A percentile compares a stretch with the other conserved stretches of the same genome.
Evolutionary conservation across 169 alveolate species (phyloP).

Genomic region (Cryptosporidium baileyi): DNA sequence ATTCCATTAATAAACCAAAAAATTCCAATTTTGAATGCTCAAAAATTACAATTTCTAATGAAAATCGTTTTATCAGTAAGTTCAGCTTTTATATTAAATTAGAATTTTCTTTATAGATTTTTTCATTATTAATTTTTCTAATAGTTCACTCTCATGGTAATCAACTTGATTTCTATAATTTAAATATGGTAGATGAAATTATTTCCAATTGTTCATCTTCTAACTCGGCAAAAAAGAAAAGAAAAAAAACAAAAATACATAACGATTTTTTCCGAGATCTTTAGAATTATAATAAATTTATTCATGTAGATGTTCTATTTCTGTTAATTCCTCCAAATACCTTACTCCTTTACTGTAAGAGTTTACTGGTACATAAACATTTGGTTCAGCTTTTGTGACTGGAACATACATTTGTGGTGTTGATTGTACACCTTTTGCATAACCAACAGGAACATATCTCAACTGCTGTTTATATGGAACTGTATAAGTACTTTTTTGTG

Average conservation of each 20-base stretch:
- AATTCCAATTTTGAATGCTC: conserved; percentile 41
- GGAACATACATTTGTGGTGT: conserved; percentile 69
- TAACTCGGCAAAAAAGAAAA: conserved; percentile 5
- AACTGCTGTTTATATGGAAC: conserved; percentile 39
- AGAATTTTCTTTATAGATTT: not conserved
- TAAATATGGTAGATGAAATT: conserved; percentile 49
- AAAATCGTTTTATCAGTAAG: conserved; percentile 47
- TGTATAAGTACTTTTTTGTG: conserved; percentile 58
- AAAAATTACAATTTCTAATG: conserved; percentile 18
- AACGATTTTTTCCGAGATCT: conserved; percentile 56
- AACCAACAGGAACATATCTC: conserved; percentile 69
- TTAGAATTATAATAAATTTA: not conserved
- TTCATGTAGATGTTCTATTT: not conserved
- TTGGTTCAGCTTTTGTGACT: conserved; percentile 59
- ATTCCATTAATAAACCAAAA: not conserved
- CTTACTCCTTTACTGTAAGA: conserved; percentile 15
- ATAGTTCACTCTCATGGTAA: conserved; percentile 45
- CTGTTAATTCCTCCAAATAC: conserved; percentile 22
- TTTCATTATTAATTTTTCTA: not conserved
- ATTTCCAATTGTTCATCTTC: conserved; percentile 62
- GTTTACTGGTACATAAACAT: conserved; percentile 57
- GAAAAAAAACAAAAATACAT: conserved; percentile 33
- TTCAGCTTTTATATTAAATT: not conserved
- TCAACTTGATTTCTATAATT: conserved; percentile 19
- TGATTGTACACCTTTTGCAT: conserved; percentile 49